phyloP scores from a whole-genome alignment of 805 yeast genomes.

The Yarrowia sp. region DNA sequence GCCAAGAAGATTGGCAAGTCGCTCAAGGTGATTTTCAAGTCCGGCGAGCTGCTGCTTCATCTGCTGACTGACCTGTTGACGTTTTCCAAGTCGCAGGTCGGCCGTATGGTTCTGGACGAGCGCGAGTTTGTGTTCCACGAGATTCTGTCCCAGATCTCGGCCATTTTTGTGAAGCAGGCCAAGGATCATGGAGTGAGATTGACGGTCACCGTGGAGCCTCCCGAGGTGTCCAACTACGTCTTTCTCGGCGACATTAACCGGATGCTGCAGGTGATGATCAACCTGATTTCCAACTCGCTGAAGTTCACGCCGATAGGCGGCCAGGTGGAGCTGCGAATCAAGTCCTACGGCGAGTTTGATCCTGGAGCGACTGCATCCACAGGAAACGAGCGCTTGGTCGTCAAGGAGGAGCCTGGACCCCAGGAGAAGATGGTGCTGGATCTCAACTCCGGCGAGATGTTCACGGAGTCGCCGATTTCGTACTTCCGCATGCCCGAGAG shows the following conservation, averaged over 20 bases:
- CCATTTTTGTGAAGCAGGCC: conserved; percentile 59
- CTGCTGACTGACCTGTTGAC: conserved; percentile 86
- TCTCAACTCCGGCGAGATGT: conserved; percentile 7
- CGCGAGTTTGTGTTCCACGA: conserved; percentile 73
- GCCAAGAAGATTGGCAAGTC: conserved; percentile 63
- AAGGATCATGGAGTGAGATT: conserved; percentile 69
- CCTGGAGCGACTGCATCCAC: conserved; percentile 17
- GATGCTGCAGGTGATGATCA: conserved; percentile 85
- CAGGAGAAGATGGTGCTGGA: conserved; percentile 21
- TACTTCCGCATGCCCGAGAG: conserved; percentile 11
- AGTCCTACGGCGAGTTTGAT: conserved; percentile 19
- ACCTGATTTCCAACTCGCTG: conserved; percentile 81
- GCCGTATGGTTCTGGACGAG: conserved; percentile 78
- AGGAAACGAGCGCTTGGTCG: conserved; percentile 16
- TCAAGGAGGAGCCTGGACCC: background rate
- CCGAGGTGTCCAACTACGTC: conserved; percentile 50
- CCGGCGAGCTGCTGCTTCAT: conserved; percentile 85
- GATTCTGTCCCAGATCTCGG: conserved; percentile 72
- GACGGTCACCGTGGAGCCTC: conserved; percentile 59
- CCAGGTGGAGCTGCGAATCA: conserved; percentile 31
- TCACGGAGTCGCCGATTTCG: conserved; percentile 12
- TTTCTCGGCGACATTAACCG: conserved; percentile 84
- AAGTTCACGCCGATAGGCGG: conserved; percentile 77
- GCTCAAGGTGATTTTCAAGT: conserved; percentile 75
- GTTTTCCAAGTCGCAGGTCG: conserved; percentile 81